Evolutionary conservation across 192 early-diverging fungal genomes (phyloP), one percentile per base, ranked within the genome.

Genomic region (Entomortierella chlamydospora): DNA sequence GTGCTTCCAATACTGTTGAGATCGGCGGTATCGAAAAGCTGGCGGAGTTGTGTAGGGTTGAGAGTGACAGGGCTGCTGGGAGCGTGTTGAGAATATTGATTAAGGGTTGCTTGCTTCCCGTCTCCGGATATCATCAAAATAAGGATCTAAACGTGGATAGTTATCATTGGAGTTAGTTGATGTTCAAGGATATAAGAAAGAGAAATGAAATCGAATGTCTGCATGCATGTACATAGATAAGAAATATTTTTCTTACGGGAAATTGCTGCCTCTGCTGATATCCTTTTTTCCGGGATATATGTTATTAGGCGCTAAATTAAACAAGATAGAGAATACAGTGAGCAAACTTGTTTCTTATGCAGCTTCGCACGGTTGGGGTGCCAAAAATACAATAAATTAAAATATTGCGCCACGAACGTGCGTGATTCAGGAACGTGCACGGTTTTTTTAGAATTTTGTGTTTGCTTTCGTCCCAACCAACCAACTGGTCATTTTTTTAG

Each of bases 211-310:
- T n/a, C n/a, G n/a, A n/a, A n/a, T n/a, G n/a, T n/a, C n/a, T n/a
- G n/a, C n/a, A n/a, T n/a, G n/a, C n/a, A n/a, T n/a, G n/a, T n/a
- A n/a, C n/a, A n/a, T n/a, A n/a, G n/a, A 30, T 18, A 30, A 43
- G 37, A 13, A 41, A 49, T 8, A 17, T 0, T 22, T 15, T 25
- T 23, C 61, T 70, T 79, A 79, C 76, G 76, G 57, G 68, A 25
- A 64, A 79, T 61, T 12, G 68, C 68, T 17, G 63, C 76, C 34
- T 70, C 76, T n/a, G 76, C 76, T 61, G 76, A 70, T 79, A 79
- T 70, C 74, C 74, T 70, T 59, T 57, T 69, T 45, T 79, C 74
- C 52, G 74, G 74, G 51, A 70, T 70, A 42, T 79, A 79, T 4
- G 76, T 79, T 5, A 79, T 58, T 25, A 79, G 52, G 31, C 76